A percentile compares a stretch with the other conserved stretches of the same genome.
Conservation (phyloP, 306 rosid genomes). For the Quercus bicolor region DNA sequence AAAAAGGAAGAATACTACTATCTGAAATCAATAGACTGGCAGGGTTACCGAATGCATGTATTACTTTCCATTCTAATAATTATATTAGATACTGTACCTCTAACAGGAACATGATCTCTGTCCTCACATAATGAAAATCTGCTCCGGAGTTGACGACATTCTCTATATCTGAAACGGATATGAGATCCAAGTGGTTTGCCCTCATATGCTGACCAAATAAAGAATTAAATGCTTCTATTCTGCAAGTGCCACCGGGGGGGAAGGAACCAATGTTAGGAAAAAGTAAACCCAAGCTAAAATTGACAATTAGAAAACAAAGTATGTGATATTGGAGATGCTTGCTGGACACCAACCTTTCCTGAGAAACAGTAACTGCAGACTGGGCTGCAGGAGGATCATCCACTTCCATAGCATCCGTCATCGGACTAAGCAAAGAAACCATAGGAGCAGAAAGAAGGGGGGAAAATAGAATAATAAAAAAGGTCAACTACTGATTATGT, state of each 20-base stretch:
- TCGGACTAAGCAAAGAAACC: conserved; percentile 32
- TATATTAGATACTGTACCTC: conserved; percentile 47
- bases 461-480: neutral
- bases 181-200: conserved; percentile 55
- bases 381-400: conserved; percentile 53
- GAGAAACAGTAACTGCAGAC: conserved; percentile 48
- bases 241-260: conserved; percentile 11
- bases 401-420: conserved; percentile 65
- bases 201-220: conserved; percentile 84
- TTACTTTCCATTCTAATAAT: neutral
- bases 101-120: conserved; percentile 59
- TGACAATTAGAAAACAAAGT: conserved; percentile 3
- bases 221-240: conserved; percentile 73
- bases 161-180: conserved; percentile 67
- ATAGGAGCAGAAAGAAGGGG: neutral
- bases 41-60: neutral
- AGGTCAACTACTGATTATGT: conserved; percentile 20
- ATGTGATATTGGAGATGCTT: neutral
- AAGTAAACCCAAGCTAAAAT: neutral
- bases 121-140: conserved; percentile 41
- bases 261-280: conserved; percentile 11
- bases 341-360: conserved; percentile 57
- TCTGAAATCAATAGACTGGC: neutral
- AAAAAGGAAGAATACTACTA: neutral
- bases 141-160: conserved; percentile 51